Conservation (phyloP, 2,329 filamentous ascomycete species). For the Leptographium radiaticola region DNA sequence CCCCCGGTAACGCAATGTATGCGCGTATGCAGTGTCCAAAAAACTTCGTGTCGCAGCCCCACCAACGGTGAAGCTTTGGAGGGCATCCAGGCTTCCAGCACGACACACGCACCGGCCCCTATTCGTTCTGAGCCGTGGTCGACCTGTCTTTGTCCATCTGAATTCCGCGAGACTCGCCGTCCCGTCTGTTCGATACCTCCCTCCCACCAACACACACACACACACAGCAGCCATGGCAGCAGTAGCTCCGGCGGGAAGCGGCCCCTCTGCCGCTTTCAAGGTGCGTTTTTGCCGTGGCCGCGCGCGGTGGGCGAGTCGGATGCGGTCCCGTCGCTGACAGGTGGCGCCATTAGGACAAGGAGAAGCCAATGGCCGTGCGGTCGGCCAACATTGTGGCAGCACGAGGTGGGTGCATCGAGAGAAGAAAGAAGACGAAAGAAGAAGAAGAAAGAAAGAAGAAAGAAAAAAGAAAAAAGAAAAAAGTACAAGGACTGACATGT, state of each 20-base stretch:
- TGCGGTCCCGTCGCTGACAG: background rate
- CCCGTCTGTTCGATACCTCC: background rate
- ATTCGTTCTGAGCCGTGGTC: background rate
- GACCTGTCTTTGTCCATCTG: background rate
- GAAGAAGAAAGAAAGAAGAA: background rate
- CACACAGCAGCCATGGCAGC: conserved; percentile 24
- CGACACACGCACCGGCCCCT: background rate
- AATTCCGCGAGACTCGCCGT: background rate
- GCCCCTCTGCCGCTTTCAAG: conserved; percentile 39
- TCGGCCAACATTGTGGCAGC: conserved; percentile 95
- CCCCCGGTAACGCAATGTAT: background rate
- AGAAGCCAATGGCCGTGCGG: conserved; percentile 96
- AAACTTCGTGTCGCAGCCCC: background rate
- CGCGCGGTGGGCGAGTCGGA: no score
- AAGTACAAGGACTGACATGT: conserved; percentile 10
- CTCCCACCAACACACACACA: background rate
- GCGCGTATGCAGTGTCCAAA: conserved; percentile 2
- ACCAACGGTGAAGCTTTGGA: conserved; percentile 3
- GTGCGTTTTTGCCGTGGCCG: conserved; percentile 22
- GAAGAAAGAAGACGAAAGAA: background rate
- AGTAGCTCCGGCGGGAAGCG: conserved; percentile 28
- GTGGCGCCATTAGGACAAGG: conserved; percentile 53
- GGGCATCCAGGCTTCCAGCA: background rate
- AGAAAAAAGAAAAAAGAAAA: background rate
- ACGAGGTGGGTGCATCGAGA: conserved; percentile 50